Conservation (phyloP, 2,329 filamentous ascomycete genomes). For the Fusarium sp. region DNA sequence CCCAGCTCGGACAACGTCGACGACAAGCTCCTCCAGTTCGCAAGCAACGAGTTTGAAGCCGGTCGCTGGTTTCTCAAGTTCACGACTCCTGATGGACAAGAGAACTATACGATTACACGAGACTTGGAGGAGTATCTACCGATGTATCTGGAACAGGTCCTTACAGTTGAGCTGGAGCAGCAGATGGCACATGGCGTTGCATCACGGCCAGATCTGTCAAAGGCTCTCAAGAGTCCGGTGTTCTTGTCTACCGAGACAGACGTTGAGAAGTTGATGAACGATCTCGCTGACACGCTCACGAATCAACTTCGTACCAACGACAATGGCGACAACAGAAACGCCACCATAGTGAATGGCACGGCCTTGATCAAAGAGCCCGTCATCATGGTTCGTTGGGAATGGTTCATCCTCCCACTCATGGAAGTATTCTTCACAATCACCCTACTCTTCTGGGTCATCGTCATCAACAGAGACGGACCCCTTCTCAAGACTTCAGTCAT, state of each 20-base stretch:
- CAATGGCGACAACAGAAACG: conserved; percentile 5
- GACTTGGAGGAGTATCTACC: background rate
- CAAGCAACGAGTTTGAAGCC: background rate
- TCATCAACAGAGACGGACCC: background rate
- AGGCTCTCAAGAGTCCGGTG: background rate
- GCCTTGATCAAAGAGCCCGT: background rate
- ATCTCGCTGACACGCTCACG: conserved; percentile 2
- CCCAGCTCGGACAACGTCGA: background rate
- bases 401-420: conserved; percentile 1
- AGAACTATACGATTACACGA: background rate
- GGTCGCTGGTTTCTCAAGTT: background rate
- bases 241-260: background rate
- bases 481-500: conserved; percentile 11
- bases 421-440: conserved; percentile 1
- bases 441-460: background rate
- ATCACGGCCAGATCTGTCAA: background rate
- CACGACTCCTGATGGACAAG: background rate
- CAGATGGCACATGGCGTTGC: background rate
- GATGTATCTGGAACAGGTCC: background rate
- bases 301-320: conserved; percentile 8
- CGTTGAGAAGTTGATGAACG: background rate
- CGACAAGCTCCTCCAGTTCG: background rate
- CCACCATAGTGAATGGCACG: background rate
- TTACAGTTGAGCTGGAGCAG: background rate
- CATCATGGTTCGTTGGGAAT: conserved; percentile 16